Base-by-base conservation (phyloP, 192 early-diverging fungal genomes). In the Lunasporangiospora selenospora region DNA sequence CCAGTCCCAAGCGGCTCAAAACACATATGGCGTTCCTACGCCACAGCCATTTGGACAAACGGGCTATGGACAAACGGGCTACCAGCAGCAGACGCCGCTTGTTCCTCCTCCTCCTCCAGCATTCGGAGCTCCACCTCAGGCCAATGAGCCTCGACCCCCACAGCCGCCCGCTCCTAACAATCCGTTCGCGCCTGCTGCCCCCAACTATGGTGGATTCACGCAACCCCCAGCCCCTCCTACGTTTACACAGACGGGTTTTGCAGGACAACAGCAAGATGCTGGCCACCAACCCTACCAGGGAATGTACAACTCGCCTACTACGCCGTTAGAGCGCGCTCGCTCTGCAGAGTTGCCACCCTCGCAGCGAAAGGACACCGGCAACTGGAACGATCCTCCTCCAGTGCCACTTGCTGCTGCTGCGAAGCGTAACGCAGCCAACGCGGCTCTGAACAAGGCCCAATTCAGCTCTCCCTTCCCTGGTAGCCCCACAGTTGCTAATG, bases 381-480 rank as follows among this genome's bases (percentile, higher is more conserved):
- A 80, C 47, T 87, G 83, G 83, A 87, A 87, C 53, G 85, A 87
- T 57, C 81, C 85, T 27, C 85, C 85, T 47, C 47, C 80, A 54
- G 37, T 66, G 53, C 60, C 63, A 33, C 39, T 58, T 52, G 45
- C 63, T 45, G 15, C 41, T 12, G 49, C 56, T 24, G 62, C 75
- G 31, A 42, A 60, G 36, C 46, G 46, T 41, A 42, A 50, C 65
- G 19, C 58, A 65, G 48, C 62, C 58, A 40, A 67, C 79, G 31
- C 83, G 70, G 33, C 83, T 75, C 32, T 81, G 77, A 61, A 67
- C 76, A 50, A 69, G 62, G 30, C 63, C n/a, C 49, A 64, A 55
- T 57, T 67, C 70, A 44, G 63, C 58, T 73, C 69, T 21, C 69
- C 76, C 5, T 77, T 77, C 66, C 67, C 76, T 30, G 66, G 67